Percentiles rank a stretch among this genome's conserved stretches.
phyloP scores from a whole-genome alignment of 805 yeast species.

The Suhomyces vadensis region DNA sequence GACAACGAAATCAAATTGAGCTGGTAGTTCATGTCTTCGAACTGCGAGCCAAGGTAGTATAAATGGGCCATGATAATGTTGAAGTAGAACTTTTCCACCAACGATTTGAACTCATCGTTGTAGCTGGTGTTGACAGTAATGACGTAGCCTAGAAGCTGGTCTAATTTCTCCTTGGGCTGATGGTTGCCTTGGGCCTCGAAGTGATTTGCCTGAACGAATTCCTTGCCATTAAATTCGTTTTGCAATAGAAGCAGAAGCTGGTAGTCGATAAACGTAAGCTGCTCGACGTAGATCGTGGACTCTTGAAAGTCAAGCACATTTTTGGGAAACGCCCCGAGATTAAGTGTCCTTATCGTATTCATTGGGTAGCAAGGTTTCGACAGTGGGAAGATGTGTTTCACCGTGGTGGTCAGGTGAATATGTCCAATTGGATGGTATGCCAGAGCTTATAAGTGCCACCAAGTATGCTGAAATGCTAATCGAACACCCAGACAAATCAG shows the following conservation, averaged over 20 bases:
- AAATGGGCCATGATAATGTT: conserved; percentile 37
- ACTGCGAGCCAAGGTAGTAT: conserved; percentile 28
- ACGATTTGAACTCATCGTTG: conserved; percentile 21
- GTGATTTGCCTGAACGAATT: conserved; percentile 18
- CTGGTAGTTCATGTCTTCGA: conserved; percentile 19
- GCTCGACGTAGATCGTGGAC: conserved; percentile 34
- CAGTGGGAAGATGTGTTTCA: too few relatives aligned
- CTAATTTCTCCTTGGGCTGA: conserved; percentile 21
- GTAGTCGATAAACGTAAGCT: conserved; percentile 37
- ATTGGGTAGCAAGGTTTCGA: too few relatives aligned
- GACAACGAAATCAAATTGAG: conserved; percentile 12
- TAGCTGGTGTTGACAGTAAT: conserved; percentile 28
- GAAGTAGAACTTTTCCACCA: conserved; percentile 35
- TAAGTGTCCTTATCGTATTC: conserved; percentile 1
- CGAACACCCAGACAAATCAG: too few relatives aligned
- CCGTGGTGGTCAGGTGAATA: too few relatives aligned
- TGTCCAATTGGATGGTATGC: too few relatives aligned
- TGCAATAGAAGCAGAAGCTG: conserved; percentile 35
- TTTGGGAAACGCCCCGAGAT: conserved; percentile 40
- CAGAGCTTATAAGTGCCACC: too few relatives aligned
- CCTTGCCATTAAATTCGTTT: conserved; percentile 29
- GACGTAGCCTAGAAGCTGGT: conserved; percentile 28
- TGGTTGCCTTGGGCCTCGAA: conserved; percentile 8
- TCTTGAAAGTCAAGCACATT: conserved; percentile 35
- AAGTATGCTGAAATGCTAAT: too few relatives aligned